Base-by-base conservation (phyloP, 2,329 filamentous ascomycete genomes). In the Ophiostoma sp. region DNA sequence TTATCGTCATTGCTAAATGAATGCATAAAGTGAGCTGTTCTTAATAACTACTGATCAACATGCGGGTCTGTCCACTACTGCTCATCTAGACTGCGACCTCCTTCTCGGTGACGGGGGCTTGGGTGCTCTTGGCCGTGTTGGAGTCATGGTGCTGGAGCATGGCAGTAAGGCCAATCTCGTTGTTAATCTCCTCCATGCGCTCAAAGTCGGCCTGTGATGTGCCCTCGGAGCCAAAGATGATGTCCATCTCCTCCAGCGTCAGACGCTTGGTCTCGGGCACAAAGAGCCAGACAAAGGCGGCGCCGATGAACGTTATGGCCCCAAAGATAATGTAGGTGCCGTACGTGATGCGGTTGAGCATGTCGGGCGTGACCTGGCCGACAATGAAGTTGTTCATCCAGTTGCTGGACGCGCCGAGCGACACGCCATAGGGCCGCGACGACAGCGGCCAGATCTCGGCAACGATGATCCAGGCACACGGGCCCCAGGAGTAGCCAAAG, bases 401-500 rank as follows among this genome's bases (percentile, higher is more conserved):
- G 75, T 88, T 89, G 72, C 82, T 84, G 2, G 83, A 86, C 1
- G 87, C 88, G 16, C 88, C 89, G 0, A 93, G 79, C 0, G 89
- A 83, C 12, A 90, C 88, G 55, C 89, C 90, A 70, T 92, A 90
- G 0, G 90, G 84, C 2, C 89, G 83, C 9, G 86, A 87, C 69
- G 84, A 87, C 5, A 92, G 78, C 0, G 89, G 90, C 87, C 88
- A 93, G 58, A 93, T 86, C 77, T 92, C 90, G 2, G 88, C 85
- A 0, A 91, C 84, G 68, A 93, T 82, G 70, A 91, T 90, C 90
- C 90, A 92, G 0, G 87, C 84, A 73, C 86, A 89, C 2, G 89
- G 89, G 0, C 89, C 88, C 89, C 89, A 93, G 0, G 84, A 87
- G 75, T 91, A 92, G 42, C 88, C 90, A 74, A 93, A 93, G 76